Evolutionary conservation across 768 basidiomycete species (phyloP).

Genomic region (Calocybe indica): DNA sequence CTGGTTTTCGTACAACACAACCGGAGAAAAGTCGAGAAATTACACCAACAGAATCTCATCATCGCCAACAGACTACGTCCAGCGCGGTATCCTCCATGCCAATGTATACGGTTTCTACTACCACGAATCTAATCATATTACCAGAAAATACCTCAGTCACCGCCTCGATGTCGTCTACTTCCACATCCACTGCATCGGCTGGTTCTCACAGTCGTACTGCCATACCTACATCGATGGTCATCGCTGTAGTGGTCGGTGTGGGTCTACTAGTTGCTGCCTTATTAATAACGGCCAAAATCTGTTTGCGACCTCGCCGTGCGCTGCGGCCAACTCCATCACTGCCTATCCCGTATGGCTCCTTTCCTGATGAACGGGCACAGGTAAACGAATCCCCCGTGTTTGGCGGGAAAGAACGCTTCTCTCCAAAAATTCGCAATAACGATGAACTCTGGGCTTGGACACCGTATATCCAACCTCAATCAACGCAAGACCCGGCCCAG

Average conservation of each 20-base stretch:
- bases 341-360: constrained; percentile 61
- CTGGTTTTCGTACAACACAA: constrained; percentile 20
- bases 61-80: no score
- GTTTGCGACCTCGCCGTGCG: constrained; percentile 43
- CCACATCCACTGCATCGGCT: neutral
- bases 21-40: constrained; percentile 8
- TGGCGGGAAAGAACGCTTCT: constrained; percentile 63
- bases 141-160: neutral
- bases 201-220: neutral
- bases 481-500: constrained; percentile 8
- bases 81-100: no score
- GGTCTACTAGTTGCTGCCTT: constrained; percentile 42
- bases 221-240: constrained; percentile 42
- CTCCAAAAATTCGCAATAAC: constrained; percentile 37
- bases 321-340: constrained; percentile 65
- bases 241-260: constrained; percentile 48
- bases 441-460: constrained; percentile 54
- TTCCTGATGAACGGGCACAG: constrained; percentile 38
- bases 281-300: constrained; percentile 41
- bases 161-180: constrained; percentile 3
- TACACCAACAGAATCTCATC: no score
- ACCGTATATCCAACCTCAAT: constrained; percentile 39
- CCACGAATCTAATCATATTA: no score
- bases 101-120: no score
- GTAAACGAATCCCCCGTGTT: constrained; percentile 67